These are phyloP conservation scores for Penicillium sp. DNA, from an alignment of 2,329 filamentous ascomycete species.

Conservation along the genomic window DNA sequence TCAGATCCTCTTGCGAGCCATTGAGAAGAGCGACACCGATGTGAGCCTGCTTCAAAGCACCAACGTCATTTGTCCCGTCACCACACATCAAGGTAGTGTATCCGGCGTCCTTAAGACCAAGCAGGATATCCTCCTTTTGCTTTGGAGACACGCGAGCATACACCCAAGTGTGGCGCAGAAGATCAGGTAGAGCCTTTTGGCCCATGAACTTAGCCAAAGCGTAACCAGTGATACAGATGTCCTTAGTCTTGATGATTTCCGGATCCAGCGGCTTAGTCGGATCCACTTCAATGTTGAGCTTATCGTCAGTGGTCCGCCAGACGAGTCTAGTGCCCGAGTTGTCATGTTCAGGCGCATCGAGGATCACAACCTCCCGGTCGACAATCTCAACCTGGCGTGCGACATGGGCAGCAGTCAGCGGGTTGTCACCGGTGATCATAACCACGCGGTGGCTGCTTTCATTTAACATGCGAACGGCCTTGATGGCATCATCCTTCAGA, in stretches of 20 bases:
- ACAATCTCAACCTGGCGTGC: slow-evolving; percentile 95
- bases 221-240: slow-evolving; percentile 93
- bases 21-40: slow-evolving; percentile 95
- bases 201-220: slow-evolving; percentile 83
- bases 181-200: slow-evolving; percentile 66
- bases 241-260: slow-evolving; percentile 75
- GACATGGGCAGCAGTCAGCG: slow-evolving; percentile 91
- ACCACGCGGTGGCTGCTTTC: slow-evolving; percentile 97
- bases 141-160: slow-evolving; percentile 97
- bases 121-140: slow-evolving; percentile 97
- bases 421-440: slow-evolving; percentile 99
- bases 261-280: slow-evolving; percentile 72
- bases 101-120: slow-evolving; percentile 89
- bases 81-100: slow-evolving; percentile 99
- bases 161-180: slow-evolving; percentile 90
- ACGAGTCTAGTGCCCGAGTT: slow-evolving; percentile 72
- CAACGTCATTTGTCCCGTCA: slow-evolving; percentile 97
- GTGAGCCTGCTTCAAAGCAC: slow-evolving; percentile 94
- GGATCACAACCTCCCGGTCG: slow-evolving; percentile 86
- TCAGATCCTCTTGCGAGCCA: slow-evolving; percentile 83
- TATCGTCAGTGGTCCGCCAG: slow-evolving; percentile 94
- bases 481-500: slow-evolving; percentile 90
- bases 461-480: slow-evolving; percentile 92
- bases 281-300: slow-evolving; percentile 76
- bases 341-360: slow-evolving; percentile 91